Evolutionary conservation across 23 red algal genomes (phyloP).

Genomic region (Agarophyton chilense): DNA sequence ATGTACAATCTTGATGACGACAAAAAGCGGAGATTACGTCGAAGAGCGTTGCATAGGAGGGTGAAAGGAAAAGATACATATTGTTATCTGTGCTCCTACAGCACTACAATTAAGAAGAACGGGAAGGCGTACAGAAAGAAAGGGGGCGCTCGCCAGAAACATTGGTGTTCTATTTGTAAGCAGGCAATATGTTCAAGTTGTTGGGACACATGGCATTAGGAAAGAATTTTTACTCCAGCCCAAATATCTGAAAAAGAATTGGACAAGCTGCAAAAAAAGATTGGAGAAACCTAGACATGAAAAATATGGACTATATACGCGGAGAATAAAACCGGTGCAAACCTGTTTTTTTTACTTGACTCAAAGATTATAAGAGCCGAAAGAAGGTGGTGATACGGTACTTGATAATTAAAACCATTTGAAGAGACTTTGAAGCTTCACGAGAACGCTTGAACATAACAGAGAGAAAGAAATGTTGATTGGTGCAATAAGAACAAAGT

Average conservation of each 20-base stretch:
- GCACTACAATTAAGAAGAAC: conserved; percentile 19
- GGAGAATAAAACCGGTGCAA: no score
- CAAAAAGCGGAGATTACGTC: background rate
- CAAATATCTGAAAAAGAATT: conserved; percentile 10
- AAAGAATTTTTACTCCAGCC: background rate
- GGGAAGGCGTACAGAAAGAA: conserved; percentile 30
- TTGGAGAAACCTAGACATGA: no score
- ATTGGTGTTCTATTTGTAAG: conserved; percentile 13
- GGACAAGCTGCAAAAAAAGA: background rate
- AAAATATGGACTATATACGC: no score
- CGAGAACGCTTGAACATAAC: no score
- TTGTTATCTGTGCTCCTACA: conserved; percentile 22
- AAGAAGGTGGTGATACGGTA: no score
- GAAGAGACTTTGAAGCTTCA: no score
- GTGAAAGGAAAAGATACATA: conserved; percentile 33
- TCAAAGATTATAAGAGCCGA: no score
- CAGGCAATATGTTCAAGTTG: conserved; percentile 14
- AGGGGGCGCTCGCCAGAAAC: background rate
- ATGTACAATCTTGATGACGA: background rate
- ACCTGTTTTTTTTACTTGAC: no score
- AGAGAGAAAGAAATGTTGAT: no score
- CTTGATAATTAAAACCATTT: no score
- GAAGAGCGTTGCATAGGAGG: background rate
- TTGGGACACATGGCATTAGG: conserved; percentile 22
- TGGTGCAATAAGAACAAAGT: no score